Conservation (phyloP, 2,329 filamentous ascomycete species). For the Aspergillus sclerotialis region DNA sequence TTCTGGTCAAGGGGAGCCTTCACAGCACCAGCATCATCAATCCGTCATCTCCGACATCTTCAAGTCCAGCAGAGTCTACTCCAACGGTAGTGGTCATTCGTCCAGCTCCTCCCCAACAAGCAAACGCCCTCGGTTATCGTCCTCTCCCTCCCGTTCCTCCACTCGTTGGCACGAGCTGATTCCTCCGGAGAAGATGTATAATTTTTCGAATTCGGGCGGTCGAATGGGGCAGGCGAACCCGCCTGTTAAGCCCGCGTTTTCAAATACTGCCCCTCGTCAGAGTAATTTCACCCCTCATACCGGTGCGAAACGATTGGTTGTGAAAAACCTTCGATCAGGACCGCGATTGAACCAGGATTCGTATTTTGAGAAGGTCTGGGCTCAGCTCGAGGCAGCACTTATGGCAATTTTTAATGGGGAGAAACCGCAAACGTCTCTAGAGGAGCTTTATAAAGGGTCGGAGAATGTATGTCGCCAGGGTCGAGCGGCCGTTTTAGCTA, state of each 20-base stretch:
- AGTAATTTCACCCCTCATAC: slow-evolving; percentile 62
- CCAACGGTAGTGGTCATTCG: slow-evolving; percentile 14
- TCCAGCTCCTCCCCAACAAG: slow-evolving; percentile 23
- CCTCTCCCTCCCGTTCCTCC: slow-evolving; percentile 12
- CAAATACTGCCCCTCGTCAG: slow-evolving; percentile 29
- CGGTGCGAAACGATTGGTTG: slow-evolving; percentile 78
- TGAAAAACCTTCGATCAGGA: slow-evolving; percentile 76
- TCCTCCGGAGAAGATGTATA: slow-evolving; percentile 47
- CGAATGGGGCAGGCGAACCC: slow-evolving; percentile 36
- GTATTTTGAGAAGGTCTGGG: slow-evolving; percentile 72
- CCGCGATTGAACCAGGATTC: slow-evolving; percentile 60
- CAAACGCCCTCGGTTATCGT: slow-evolving; percentile 36
- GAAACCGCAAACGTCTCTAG: slow-evolving; percentile 65
- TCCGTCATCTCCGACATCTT: slow-evolving; percentile 41
- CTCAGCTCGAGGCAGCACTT: slow-evolving; percentile 67
- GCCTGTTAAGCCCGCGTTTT: slow-evolving; percentile 17
- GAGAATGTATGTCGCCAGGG: slow-evolving; percentile 85
- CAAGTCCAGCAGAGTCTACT: slow-evolving; percentile 25
- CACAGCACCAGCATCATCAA: slow-evolving; percentile 28
- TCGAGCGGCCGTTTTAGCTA: slow-evolving; percentile 60
- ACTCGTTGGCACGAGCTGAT: slow-evolving; percentile 8
- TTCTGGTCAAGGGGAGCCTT: slow-evolving; percentile 25
- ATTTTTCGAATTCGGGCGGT: slow-evolving; percentile 37
- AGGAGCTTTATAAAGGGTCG: slow-evolving; percentile 81
- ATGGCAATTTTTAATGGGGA: slow-evolving; percentile 62